Base-by-base conservation (phyloP, 177 flowering plant species). In the Vitis hybrid region DNA sequence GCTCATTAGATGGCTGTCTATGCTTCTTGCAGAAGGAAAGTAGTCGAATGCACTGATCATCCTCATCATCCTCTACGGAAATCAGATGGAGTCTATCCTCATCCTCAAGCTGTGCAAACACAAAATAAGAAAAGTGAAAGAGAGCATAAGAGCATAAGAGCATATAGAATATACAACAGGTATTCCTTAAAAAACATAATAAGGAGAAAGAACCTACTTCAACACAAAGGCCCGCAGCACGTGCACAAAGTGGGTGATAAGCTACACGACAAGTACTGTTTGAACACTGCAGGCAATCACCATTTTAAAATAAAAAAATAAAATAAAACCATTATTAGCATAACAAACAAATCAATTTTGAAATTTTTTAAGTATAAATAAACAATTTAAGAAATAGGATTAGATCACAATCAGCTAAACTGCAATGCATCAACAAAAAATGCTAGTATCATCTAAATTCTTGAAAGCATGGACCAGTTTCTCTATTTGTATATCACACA, bases 211-310 rank as follows among this genome's bases (percentile, higher is more conserved):
- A 60, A 73, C 50, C 12, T 81, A 96, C 99, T 98, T 96, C 98
- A 65, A 91, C 97, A 81, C 99, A 96, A 68, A 89, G 89, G 65
- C 93, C 99, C 74, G 99, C 97, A 75, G 92, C 99, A 80, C 99
- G 97, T 54, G 99, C 99, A 84, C 99, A 96, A n/a, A 96, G 97
- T 67, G 99, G 98, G 87, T 96, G 99, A 75, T 93, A 96, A 24
- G 99, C 97, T 52, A 88, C 94, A 48, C 88, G 81, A 75, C 99
- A 95, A 51, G 84, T 80, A 80, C 35, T 81, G 76, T 93, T 90
- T 71, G 99, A 93, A 77, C 99, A 95, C 99, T 95, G 89, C 27
- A 70, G 48, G 15, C 40, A 60, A 56, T 3, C 24, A 13, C 62
- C 24, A 50, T 40, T 52, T 4, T 13, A 11, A 56, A 56, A 56